phyloP scores from a whole-genome alignment of 108 stramenopile species.

The Pseudonitzschia delicatissima region DNA sequence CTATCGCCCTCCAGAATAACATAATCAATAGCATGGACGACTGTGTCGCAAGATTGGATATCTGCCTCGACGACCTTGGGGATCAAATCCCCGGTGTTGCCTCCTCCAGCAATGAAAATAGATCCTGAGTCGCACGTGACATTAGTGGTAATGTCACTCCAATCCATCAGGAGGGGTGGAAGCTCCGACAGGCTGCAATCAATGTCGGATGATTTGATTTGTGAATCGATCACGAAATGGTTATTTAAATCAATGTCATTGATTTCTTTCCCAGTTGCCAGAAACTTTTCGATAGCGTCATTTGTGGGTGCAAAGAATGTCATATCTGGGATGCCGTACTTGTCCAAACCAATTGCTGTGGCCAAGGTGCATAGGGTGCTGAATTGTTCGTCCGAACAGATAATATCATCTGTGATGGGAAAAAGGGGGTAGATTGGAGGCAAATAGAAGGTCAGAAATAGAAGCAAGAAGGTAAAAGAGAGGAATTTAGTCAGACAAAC shows the following conservation, averaged over 20 bases:
- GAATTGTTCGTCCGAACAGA: constrained; percentile 9
- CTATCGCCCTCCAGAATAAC: constrained; percentile 6
- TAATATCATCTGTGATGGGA: neutral
- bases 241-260: neutral
- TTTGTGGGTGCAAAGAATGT: constrained; percentile 18
- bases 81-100: constrained; percentile 12
- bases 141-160: neutral
- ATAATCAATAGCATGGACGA: constrained; percentile 51
- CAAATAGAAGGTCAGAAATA: neutral
- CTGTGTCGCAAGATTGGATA: constrained; percentile 44
- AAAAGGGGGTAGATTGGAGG: neutral
- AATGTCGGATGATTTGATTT: neutral
- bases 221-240: neutral
- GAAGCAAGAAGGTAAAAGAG: neutral
- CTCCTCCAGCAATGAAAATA: constrained; percentile 12
- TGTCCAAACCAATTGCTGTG: neutral
- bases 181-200: neutral
- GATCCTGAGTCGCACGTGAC: too few relatives aligned
- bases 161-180: neutral
- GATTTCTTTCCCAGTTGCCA: neutral
- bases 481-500: neutral
- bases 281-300: neutral
- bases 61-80: constrained; percentile 31
- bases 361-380: neutral
- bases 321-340: neutral